Conservation (phyloP, 208 protist species). For the Trypanosoma scelopori region DNA sequence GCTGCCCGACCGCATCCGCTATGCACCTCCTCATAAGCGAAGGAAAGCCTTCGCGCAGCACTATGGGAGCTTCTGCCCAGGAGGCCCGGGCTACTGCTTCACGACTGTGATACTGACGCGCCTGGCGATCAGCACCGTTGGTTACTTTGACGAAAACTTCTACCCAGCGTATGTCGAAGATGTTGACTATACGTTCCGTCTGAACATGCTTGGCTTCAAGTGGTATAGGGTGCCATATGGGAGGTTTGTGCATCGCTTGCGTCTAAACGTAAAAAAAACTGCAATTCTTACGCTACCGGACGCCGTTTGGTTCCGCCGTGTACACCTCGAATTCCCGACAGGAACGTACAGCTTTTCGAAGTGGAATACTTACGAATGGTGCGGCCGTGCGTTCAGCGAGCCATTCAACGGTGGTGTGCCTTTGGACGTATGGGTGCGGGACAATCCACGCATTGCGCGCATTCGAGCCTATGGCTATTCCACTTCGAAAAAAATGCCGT, state of each 20-base stretch:
- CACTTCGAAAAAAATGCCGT: too few relatives aligned
- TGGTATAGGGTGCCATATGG: conserved; percentile 2
- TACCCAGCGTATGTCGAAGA: neutral
- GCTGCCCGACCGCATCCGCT: conserved; percentile 47
- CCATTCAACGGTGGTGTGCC: conserved; percentile 22
- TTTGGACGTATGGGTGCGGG: conserved; percentile 36
- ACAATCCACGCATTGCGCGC: conserved; percentile 2
- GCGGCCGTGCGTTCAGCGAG: neutral
- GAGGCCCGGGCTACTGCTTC: neutral
- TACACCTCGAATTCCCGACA: neutral
- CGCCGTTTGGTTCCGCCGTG: neutral
- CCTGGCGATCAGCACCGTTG: neutral
- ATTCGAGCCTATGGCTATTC: neutral
- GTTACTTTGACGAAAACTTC: neutral
- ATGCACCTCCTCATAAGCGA: conserved; percentile 24
- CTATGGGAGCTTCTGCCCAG: conserved; percentile 21
- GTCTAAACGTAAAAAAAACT: neutral
- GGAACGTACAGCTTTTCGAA: neutral
- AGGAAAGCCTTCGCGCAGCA: conserved; percentile 18
- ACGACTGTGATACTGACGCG: neutral
- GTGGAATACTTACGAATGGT: neutral
- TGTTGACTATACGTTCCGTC: conserved; percentile 36
- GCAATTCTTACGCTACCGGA: too few relatives aligned
- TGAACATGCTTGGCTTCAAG: conserved; percentile 35
- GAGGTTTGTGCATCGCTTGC: neutral